Evolutionary conservation across 495 filamentous ascomycete species (phyloP).

Genomic region (Xylaria acuta): DNA sequence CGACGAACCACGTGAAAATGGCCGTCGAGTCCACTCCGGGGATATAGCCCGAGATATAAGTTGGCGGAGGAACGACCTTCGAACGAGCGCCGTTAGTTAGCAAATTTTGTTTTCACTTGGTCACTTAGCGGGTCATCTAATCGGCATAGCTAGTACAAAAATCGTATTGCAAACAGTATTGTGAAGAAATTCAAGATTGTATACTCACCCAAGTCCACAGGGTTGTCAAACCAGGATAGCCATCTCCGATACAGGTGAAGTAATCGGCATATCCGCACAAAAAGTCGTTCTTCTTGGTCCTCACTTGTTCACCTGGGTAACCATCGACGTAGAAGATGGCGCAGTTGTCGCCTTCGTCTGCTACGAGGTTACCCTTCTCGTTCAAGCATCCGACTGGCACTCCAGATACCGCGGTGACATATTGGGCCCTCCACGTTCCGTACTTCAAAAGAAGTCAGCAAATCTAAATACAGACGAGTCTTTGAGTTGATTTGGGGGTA

Average conservation of each 20-base stretch:
- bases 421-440: neutral
- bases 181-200: neutral
- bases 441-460: neutral
- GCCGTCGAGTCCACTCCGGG: neutral
- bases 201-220: neutral
- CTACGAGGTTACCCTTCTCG: neutral
- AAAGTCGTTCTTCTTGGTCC: neutral
- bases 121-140: neutral
- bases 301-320: neutral
- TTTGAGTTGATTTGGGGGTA: neutral
- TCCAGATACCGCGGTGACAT: neutral
- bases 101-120: neutral
- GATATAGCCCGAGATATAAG: neutral
- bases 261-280: neutral
- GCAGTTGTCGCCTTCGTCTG: neutral
- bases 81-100: neutral
- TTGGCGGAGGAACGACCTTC: neutral
- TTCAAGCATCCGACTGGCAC: neutral
- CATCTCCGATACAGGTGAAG: neutral
- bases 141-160: neutral
- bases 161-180: neutral
- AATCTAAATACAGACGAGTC: neutral
- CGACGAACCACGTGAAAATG: slow-evolving; percentile 4
- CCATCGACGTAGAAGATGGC: neutral
- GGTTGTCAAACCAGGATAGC: neutral